Base-by-base conservation (phyloP, 345 rosid species). In the Gossypium australe region DNA sequence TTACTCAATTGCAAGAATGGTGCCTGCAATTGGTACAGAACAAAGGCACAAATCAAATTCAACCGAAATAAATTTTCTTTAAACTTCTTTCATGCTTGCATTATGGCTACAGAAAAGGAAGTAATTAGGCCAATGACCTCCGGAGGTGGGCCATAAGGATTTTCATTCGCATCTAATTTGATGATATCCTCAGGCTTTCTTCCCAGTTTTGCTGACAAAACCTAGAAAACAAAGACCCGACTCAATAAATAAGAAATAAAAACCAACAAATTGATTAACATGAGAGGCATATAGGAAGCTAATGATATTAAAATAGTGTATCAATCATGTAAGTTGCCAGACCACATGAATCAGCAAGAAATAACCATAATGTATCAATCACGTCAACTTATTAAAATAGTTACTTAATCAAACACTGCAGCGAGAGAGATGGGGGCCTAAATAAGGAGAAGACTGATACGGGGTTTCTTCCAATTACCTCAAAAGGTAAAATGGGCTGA, bases 121-220 rank as follows among this genome's bases (percentile, higher is more conserved):
- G 55, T 27, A 25, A 27, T 24, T 25, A 25, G 4, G 52, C 29
- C 48, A 14, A 43, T 2, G 27, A 82, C 98, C 96, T 93, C 98
- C 2, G 99, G 97, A 79, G 99, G 99, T 70, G 98, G 99, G 77
- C 99, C 98, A 80, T 95, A 93, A 5, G 99, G 99, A 77, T 93
- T 93, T 85, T 95, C 99, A 84, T 95, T 95, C 11, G 99, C 99
- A 88, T 95, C 99, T 80, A 95, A 80, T 76, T 95, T 95, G 74
- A 95, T 83, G 62, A 93, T 95, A 81, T 95, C 98, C 80, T 93
- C 99, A 49, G 98, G 97, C 79, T 89, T 90, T 83, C 97, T 87
- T 82, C 98, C 98, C 60, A 93, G 87, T 62, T 83, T 87, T 24
- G 82, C 87, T 38, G 97, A 95, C 83, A 91, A 80, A 51, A 95